Base-by-base conservation (phyloP, 108 stramenopile genomes). In the Cyclotella choctawhatcheeana region DNA sequence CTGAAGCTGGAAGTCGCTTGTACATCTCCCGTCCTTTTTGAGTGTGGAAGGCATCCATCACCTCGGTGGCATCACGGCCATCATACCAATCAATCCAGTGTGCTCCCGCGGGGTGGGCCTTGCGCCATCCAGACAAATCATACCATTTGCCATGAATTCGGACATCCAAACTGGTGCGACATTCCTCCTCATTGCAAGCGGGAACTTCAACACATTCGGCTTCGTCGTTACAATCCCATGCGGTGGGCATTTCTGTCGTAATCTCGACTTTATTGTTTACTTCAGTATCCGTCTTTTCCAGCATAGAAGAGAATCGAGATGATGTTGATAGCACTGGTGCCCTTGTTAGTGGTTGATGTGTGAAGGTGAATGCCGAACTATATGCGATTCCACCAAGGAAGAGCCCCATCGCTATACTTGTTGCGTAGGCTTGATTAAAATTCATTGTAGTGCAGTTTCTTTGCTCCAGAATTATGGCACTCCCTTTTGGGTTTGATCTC, bases 21-120 rank as follows among this genome's bases (percentile, higher is more conserved):
- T 86, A 89, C 93, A 94, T 95, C 20, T 76, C 60, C 0, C 85
- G 66, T n/a, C 86, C 96, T 55, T 88, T 88, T 25, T 87, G 79
- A 20, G 86, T 84, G 68, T 97, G 96, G 73, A 97, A 97, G 10
- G 86, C 96, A 72, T 93, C 88, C 94, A 97, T 97, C 18, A 97
- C 94, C 56, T 97, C 96, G 1, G 96, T 97, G 5, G 96, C 96
- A 72, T 97, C 96, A n/a, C 94, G 81, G 21, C 88, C 92, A 67
- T 91, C 90, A 69, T 92, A 97, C 81, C 86, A 93, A 67, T 97
- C 96, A 58, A 97, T 95, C 96, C 96, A 97, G 65, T 95, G 94
- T 33, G 69, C 74, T 6, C 96, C 96, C 16, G 92, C 96, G 0
- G 96, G 96, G 56, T 97, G 96, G 35, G 89, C 86, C 82, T 90